A percentile compares a stretch with the other conserved stretches of the same genome.
Conservation (phyloP, 2,329 filamentous ascomycete species). For the Pseudophaeomoniella oleicola region DNA sequence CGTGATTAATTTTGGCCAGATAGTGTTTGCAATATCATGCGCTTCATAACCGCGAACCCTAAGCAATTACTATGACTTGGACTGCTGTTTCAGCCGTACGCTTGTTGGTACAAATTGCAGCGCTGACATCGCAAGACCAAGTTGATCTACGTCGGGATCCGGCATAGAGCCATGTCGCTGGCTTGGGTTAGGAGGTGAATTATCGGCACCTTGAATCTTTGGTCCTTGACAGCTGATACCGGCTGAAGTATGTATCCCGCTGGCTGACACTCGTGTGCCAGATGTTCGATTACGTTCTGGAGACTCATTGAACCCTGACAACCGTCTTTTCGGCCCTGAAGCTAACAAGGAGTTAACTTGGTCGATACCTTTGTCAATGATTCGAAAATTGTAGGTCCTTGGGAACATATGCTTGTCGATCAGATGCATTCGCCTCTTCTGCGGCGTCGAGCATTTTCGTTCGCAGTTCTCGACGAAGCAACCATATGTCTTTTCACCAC, state of each 20-base stretch:
- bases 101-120: slow-evolving; percentile 28
- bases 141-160: slow-evolving; percentile 20
- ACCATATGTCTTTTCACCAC: slow-evolving; percentile 75
- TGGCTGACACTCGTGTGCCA: neutral
- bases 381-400: slow-evolving; percentile 71
- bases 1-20: too few species aligned
- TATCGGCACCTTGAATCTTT: neutral
- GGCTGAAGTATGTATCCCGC: neutral
- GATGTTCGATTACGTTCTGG: slow-evolving; percentile 4
- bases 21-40: too few species aligned
- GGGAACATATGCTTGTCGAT: slow-evolving; percentile 93
- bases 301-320: slow-evolving; percentile 2
- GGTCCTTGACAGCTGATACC: slow-evolving; percentile 6
- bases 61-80: too few species aligned
- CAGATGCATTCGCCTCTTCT: slow-evolving; percentile 75
- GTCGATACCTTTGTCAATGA: slow-evolving; percentile 80
- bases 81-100: slow-evolving; percentile 17
- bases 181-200: neutral
- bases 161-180: slow-evolving; percentile 3
- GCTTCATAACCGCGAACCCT: too few species aligned
- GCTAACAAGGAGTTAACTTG: slow-evolving; percentile 61
- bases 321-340: slow-evolving; percentile 16
- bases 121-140: slow-evolving; percentile 28
- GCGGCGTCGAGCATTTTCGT: slow-evolving; percentile 64
- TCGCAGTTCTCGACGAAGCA: slow-evolving; percentile 88